These are phyloP conservation scores for Lichtheimia hyalospora DNA, from an alignment of 371 early-diverging fungal genomes.

Conservation along the genomic window DNA sequence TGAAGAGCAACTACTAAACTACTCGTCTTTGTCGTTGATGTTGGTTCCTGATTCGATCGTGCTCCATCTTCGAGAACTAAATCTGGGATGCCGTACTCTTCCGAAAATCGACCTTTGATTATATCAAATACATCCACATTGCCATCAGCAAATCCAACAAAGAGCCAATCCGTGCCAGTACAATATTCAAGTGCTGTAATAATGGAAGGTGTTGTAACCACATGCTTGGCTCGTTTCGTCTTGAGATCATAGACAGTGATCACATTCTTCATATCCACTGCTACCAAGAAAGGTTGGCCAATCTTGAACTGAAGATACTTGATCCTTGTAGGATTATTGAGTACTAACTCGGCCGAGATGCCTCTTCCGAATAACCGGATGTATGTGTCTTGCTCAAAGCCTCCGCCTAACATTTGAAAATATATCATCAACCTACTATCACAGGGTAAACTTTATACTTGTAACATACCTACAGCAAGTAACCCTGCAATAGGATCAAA, in stretches of 20 bases:
- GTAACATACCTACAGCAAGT: conserved; percentile 53
- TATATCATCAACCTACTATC: not conserved
- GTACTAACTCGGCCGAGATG: conserved; percentile 22
- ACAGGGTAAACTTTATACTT: not conserved
- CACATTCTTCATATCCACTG: conserved; percentile 50
- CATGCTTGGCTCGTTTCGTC: conserved; percentile 37
- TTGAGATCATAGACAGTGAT: conserved; percentile 53
- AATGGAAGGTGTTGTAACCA: conserved; percentile 40
- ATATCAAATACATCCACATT: conserved; percentile 57
- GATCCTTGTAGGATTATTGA: conserved; percentile 33
- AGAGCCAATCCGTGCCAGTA: conserved; percentile 58
- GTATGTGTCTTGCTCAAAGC: conserved; percentile 18
- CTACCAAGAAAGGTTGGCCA: conserved; percentile 45
- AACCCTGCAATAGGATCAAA: conserved; percentile 58
- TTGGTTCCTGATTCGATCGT: too few relatives aligned
- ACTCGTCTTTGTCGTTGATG: not conserved
- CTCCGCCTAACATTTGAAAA: conserved; percentile 10
- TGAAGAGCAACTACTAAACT: conserved; percentile 48
- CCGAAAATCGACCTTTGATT: conserved; percentile 35
- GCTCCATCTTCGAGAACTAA: conserved; percentile 17
- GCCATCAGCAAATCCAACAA: conserved; percentile 58
- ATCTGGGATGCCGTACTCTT: conserved; percentile 50
- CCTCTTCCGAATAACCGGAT: conserved; percentile 48
- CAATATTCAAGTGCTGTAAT: conserved; percentile 54
- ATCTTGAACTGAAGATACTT: conserved; percentile 56